These are phyloP conservation scores for Teunomyces atbi DNA, from an alignment of 805 yeast genomes.

Conservation along the genomic window DNA sequence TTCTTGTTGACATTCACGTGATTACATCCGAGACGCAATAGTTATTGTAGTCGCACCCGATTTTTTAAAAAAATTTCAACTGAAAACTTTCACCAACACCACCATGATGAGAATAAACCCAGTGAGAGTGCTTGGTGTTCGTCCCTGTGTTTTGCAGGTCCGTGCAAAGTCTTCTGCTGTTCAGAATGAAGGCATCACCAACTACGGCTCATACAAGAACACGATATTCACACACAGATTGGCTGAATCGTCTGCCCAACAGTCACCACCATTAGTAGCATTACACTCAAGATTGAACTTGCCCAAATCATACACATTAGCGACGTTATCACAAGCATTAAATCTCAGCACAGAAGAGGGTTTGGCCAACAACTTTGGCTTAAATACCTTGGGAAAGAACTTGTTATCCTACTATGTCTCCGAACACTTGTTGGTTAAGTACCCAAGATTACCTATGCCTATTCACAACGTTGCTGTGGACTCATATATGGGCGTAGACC, in stretches of 20 bases:
- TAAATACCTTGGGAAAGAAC: conserved; percentile 79
- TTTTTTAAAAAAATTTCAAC: conserved; percentile 3
- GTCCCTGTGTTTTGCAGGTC: background rate
- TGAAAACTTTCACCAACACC: conserved; percentile 8
- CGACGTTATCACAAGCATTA: conserved; percentile 78
- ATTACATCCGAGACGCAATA: background rate
- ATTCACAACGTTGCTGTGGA: conserved; percentile 75
- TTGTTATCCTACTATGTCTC: conserved; percentile 72
- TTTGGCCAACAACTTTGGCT: conserved; percentile 70
- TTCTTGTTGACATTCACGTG: background rate
- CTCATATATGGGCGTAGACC: conserved; percentile 65
- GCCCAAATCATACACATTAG: conserved; percentile 52
- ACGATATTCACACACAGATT: conserved; percentile 43
- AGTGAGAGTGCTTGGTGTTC: conserved; percentile 2
- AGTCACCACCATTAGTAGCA: conserved; percentile 73
- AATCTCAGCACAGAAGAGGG: conserved; percentile 50
- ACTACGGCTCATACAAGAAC: conserved; percentile 41
- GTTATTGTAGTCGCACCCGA: background rate
- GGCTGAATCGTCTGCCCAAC: conserved; percentile 46
- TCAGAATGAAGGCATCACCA: conserved; percentile 17
- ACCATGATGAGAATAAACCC: conserved; percentile 6
- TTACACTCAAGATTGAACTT: conserved; percentile 74
- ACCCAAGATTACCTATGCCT: conserved; percentile 87
- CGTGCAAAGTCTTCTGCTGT: background rate
- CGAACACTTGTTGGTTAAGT: conserved; percentile 68